Conservation (phyloP, 192 early-diverging fungal species). For the Gaertneriomyces sp. region DNA sequence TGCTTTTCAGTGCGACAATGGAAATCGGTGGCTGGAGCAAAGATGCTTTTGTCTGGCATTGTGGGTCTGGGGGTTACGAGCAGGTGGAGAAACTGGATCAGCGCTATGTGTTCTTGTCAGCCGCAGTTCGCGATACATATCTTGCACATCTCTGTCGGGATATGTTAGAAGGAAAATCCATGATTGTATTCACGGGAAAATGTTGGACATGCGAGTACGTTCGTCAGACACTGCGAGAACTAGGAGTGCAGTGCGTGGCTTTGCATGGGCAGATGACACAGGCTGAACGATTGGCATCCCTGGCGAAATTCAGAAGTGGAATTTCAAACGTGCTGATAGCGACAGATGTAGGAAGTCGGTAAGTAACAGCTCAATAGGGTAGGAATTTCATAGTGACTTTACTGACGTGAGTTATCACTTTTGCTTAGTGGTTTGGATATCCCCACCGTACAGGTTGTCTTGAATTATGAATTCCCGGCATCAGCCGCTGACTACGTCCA, state of each 20-base stretch:
- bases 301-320: slow-evolving; percentile 88
- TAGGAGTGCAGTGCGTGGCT: slow-evolving; percentile 86
- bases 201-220: slow-evolving; percentile 81
- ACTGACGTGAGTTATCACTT: not conserved
- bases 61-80: slow-evolving; percentile 28
- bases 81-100: slow-evolving; percentile 88
- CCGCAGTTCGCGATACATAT: slow-evolving; percentile 85
- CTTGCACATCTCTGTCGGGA: slow-evolving; percentile 75
- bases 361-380: not conserved
- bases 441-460: slow-evolving; percentile 83
- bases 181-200: slow-evolving; percentile 89
- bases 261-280: slow-evolving; percentile 94
- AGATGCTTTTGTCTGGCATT: slow-evolving; percentile 34
- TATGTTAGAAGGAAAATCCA: slow-evolving; percentile 69
- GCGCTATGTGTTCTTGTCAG: slow-evolving; percentile 88
- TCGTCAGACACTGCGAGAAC: slow-evolving; percentile 80
- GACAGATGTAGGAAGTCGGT: slow-evolving; percentile 94
- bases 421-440: slow-evolving; percentile 87
- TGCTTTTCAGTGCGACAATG: slow-evolving; percentile 97
- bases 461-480: slow-evolving; percentile 94
- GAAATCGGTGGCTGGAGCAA: too few relatives aligned
- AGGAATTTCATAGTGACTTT: not conserved
- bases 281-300: slow-evolving; percentile 78
- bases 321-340: slow-evolving; percentile 86
- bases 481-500: slow-evolving; percentile 98